Evolutionary conservation across 2,329 filamentous ascomycete genomes (phyloP).

Genomic region (Hortaea werneckii): DNA sequence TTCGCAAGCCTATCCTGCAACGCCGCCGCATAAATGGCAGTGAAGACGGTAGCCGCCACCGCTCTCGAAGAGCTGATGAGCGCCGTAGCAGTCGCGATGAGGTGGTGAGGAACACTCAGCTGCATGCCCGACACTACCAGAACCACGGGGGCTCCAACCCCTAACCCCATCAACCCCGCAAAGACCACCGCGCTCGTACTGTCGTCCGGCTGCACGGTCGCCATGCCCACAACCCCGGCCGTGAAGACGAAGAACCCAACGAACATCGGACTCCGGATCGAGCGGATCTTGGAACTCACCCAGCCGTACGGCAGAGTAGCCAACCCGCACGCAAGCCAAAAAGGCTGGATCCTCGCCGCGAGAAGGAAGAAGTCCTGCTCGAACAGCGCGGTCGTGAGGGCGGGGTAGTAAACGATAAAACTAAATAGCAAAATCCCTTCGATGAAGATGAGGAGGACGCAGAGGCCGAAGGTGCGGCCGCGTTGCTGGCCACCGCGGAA

Average conservation of each 20-base stretch:
- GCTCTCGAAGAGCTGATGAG: conserved; percentile 6
- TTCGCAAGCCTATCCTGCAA: conserved; percentile 28
- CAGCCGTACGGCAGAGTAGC: conserved; percentile 6
- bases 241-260: conserved; percentile 10
- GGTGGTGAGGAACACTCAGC: conserved; percentile 10
- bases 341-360: conserved; percentile 4
- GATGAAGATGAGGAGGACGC: conserved; percentile 8
- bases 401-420: conserved; percentile 9
- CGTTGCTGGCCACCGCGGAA: conserved; percentile 10
- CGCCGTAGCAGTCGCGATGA: conserved; percentile 12
- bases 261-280: conserved; percentile 7
- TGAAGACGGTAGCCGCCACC: conserved; percentile 27
- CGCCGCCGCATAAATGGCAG: conserved; percentile 33
- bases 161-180: conserved; percentile 9
- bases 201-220: conserved; percentile 10
- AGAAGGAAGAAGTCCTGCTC: conserved; percentile 2
- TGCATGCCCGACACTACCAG: conserved; percentile 12
- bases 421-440: conserved; percentile 11
- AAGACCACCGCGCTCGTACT: conserved; percentile 8
- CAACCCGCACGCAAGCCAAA: conserved; percentile 7
- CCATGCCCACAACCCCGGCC: conserved; percentile 7
- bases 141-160: conserved; percentile 11
- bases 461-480: conserved; percentile 8
- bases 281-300: conserved; percentile 5
- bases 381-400: conserved; percentile 1